These are phyloP conservation scores for Marchantia paleacea DNA, from an alignment of 225 moss, liverwort and hornwort species.

Conservation along the genomic window DNA sequence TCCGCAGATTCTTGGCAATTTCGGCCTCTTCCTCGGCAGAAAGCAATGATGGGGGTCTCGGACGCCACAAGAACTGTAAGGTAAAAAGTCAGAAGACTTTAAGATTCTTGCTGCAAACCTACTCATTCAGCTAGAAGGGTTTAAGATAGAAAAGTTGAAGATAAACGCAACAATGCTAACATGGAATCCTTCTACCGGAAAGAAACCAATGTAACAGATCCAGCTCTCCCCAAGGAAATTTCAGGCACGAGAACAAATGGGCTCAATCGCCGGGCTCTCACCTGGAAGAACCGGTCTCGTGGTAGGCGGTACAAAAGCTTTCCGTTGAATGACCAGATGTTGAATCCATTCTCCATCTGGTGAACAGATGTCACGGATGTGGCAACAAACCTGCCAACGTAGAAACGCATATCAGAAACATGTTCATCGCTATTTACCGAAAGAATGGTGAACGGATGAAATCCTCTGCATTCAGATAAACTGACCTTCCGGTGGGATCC, in stretches of 20 bases:
- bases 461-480: background rate
- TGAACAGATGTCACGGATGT: constrained; percentile 98
- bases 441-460: background rate
- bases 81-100: background rate
- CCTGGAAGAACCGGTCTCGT: constrained; percentile 96
- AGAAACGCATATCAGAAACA: background rate
- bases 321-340: constrained; percentile 97
- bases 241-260: background rate
- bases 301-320: constrained; percentile 85
- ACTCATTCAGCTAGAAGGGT: background rate
- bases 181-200: background rate
- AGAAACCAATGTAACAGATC: background rate
- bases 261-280: constrained; percentile 1
- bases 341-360: constrained; percentile 99
- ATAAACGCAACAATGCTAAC: background rate
- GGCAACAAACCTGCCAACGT: constrained; percentile 62
- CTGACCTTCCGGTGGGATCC: constrained; percentile 99
- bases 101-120: background rate
- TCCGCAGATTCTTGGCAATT: constrained; percentile 72
- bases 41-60: constrained; percentile 79
- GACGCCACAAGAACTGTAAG: constrained; percentile 91
- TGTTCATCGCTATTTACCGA: background rate
- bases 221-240: background rate
- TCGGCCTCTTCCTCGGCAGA: constrained; percentile 71
- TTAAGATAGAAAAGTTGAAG: background rate